Conservation (phyloP, 1,284 basidiomycete species). For the Ganoderma multipileum region DNA sequence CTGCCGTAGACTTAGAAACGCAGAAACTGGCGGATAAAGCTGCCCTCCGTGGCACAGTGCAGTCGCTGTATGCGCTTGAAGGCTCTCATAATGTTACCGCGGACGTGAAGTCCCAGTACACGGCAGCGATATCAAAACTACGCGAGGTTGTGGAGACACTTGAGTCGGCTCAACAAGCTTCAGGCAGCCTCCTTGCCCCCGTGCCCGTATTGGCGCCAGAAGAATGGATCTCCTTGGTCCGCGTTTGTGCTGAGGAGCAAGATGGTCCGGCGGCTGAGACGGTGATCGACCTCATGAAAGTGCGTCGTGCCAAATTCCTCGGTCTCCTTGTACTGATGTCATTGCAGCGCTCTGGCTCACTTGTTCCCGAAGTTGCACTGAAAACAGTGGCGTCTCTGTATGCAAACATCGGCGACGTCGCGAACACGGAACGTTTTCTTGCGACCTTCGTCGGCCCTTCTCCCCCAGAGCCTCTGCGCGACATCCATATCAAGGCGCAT, state of each 20-base stretch:
- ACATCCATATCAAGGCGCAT: slow-evolving; percentile 73
- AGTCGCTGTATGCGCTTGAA: slow-evolving; percentile 25
- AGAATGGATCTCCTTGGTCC: slow-evolving; percentile 61
- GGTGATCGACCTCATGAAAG: slow-evolving; percentile 57
- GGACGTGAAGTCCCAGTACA: slow-evolving; percentile 18
- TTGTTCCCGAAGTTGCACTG: slow-evolving; percentile 48
- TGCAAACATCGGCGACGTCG: slow-evolving; percentile 53
- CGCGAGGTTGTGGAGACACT: slow-evolving; percentile 26
- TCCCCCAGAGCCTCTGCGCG: slow-evolving; percentile 63
- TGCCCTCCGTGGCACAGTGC: slow-evolving; percentile 10
- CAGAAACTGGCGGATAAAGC: slow-evolving; percentile 14
- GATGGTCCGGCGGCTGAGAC: slow-evolving; percentile 45
- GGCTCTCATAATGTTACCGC: slow-evolving; percentile 11
- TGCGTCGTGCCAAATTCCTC: slow-evolving; percentile 37
- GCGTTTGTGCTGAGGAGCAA: slow-evolving; percentile 41
- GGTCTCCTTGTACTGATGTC: slow-evolving; percentile 4
- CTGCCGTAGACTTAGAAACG: slow-evolving; percentile 11
- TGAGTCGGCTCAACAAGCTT: background rate
- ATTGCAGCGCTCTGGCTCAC: slow-evolving; percentile 46
- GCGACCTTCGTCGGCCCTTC: slow-evolving; percentile 42
- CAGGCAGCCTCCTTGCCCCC: background rate
- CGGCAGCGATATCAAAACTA: slow-evolving; percentile 26
- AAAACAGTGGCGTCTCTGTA: slow-evolving; percentile 57
- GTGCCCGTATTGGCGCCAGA: slow-evolving; percentile 46
- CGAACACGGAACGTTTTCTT: slow-evolving; percentile 54